Evolutionary conservation across 208 protist species (phyloP), one percentile per base, ranked within the genome.

Genomic region (Leishmania tarentolae): DNA sequence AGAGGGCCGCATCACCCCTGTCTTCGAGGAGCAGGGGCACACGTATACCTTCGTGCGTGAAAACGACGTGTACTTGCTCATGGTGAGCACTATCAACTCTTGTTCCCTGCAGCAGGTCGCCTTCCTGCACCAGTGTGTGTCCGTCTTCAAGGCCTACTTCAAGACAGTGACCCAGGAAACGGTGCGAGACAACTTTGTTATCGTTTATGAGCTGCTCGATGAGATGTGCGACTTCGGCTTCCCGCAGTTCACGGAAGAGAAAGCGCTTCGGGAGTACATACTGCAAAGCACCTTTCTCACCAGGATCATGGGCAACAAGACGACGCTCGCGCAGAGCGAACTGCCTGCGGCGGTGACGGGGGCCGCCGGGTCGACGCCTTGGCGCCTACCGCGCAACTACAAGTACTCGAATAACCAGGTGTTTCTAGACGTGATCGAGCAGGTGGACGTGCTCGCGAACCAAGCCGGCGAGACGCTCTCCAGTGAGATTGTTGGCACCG

Each of bases 211-310:
- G 87, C 90, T 99, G 46, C 90, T 99, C 21, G 99, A 99, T 84
- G 98, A 99, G 90, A 99, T 99, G 78, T 92, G 99, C 77, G 99
- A 99, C 92, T 99, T 99, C 94, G 99, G 99, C 40, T 99, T 99
- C 75, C 99, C 99, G 56, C 99, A 99, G 92, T 99, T 94, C 86
- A 98, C 92, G n/a, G 96, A 99, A 76, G 89, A 90, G 53, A 96
- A 98, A 78, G 88, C 98, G 78, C 90, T 99, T 52, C 99, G 99
- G 82, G 88, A 97, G 56, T 99, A 98, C 91, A 99, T 99, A 75
- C 98, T 97, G 61, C 96, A 99, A 87, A 93, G 92, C 77, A 88
- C 88, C 15, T 84, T 95, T 28, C 88, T 94, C 63, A 82, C 82
- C 3, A 85, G 75, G 46, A 68, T 88, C 40, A 63, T 93, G 80